Percentiles rank a stretch among this genome's conserved stretches.
phyloP scores from a whole-genome alignment of 169 alveolate species.

The Cryptosporidium sp. region DNA sequence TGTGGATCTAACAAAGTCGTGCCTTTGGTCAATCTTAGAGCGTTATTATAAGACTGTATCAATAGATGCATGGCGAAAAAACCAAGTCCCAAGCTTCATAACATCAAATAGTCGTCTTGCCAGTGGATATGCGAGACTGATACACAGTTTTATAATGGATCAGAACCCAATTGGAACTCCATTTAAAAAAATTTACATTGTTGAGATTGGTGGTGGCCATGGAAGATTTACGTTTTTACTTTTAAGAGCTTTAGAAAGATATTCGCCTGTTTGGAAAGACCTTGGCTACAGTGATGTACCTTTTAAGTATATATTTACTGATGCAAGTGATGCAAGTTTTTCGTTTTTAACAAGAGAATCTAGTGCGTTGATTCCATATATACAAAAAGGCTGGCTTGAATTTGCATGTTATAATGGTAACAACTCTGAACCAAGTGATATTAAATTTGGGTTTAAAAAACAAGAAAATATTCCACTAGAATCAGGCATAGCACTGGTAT shows the following conservation, averaged over 20 bases:
- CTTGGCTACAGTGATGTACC: constrained; percentile 84
- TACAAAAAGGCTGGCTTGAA: constrained; percentile 83
- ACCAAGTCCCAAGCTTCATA: constrained; percentile 86
- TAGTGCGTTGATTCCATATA: constrained; percentile 76
- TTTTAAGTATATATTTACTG: constrained; percentile 86
- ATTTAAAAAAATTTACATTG: constrained; percentile 78
- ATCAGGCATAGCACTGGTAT: constrained; percentile 82
- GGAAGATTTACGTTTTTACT: constrained; percentile 84
- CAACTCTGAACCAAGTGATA: constrained; percentile 75
- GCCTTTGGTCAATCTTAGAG: constrained; percentile 84
- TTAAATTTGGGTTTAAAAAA: constrained; percentile 75
- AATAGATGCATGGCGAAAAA: constrained; percentile 86
- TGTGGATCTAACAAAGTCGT: constrained; percentile 82
- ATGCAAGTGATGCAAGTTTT: constrained; percentile 83
- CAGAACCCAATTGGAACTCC: constrained; percentile 77
- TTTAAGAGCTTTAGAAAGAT: constrained; percentile 82
- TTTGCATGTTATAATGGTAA: constrained; percentile 86
- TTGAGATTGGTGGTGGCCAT: constrained; percentile 87
- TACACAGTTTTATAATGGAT: constrained; percentile 83
- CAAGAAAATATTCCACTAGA: constrained; percentile 78
- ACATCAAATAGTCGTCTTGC: constrained; percentile 86
- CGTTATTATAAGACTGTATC: constrained; percentile 83
- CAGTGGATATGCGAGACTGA: constrained; percentile 84
- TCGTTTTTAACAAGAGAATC: constrained; percentile 79
- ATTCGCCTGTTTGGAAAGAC: constrained; percentile 80